A percentile compares a stretch with the other conserved stretches of the same genome.
Evolutionary conservation across 768 basidiomycete species (phyloP).

Genomic region (Phallus indusiatus): DNA sequence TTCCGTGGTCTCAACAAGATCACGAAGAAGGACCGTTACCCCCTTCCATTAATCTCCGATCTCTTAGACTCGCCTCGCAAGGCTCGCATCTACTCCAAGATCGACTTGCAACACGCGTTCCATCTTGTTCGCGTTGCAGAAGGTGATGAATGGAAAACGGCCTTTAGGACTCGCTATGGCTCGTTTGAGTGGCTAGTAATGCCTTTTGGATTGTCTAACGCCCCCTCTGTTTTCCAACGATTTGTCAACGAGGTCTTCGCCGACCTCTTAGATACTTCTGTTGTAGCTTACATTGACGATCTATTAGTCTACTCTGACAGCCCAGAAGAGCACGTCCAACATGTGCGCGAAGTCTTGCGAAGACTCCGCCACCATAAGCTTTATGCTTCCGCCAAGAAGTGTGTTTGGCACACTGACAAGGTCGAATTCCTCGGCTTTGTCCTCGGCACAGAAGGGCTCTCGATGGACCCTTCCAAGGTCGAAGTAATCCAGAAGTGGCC

Average conservation of each 20-base stretch:
- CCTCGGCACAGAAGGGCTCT: slow-evolving; percentile 1
- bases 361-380: slow-evolving; percentile 22
- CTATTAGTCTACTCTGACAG: slow-evolving; percentile 32
- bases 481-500: slow-evolving; percentile 22
- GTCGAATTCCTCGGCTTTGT: slow-evolving; percentile 28
- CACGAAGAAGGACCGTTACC: slow-evolving; percentile 26
- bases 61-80: slow-evolving; percentile 9
- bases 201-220: slow-evolving; percentile 29
- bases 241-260: slow-evolving; percentile 22
- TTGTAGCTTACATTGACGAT: slow-evolving; percentile 35
- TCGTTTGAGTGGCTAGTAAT: slow-evolving; percentile 32
- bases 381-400: slow-evolving; percentile 29
- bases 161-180: slow-evolving; percentile 29
- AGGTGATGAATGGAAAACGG: slow-evolving; percentile 36
- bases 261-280: slow-evolving; percentile 27
- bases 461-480: slow-evolving; percentile 14
- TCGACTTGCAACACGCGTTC: slow-evolving; percentile 33
- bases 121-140: slow-evolving; percentile 32
- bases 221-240: slow-evolving; percentile 32
- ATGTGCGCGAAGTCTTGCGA: slow-evolving; percentile 25
- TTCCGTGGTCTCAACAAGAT: slow-evolving; percentile 25
- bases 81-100: slow-evolving; percentile 12
- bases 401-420: slow-evolving; percentile 26
- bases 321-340: neutral
- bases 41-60: slow-evolving; percentile 25